Base-by-base conservation (phyloP, 805 yeast genomes). In the Teunomyces aglyptinius region DNA sequence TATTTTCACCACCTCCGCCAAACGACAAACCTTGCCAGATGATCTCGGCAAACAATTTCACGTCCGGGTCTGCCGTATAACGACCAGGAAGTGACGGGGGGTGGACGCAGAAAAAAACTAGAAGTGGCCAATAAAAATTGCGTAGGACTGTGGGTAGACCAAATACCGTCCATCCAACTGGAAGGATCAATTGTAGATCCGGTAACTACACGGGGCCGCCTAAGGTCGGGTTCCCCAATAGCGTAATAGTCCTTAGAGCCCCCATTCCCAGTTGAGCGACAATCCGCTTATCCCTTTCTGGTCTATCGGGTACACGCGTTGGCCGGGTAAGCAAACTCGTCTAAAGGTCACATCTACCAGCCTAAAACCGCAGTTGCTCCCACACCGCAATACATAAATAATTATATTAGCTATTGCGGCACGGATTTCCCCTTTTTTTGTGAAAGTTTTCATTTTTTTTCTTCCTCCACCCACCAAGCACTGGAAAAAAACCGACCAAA, bases 401-500 rank as follows among this genome's bases (percentile, higher is more conserved):
- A 6, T 3, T n/a, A 2, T 3, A 1, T 36, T 12, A n/a, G n/a
- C 12, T 36, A 36, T 22, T 36, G 39, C 39, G 39, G 28, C 19
- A 2, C 39, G 28, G 39, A 36, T 19, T 12, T 36, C 22, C 39
- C 39, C 39, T 26, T 36, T 36, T 36, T 36, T 22, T 20, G 5
- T 26, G 28, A 36, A 13, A 7, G 26, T 36, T 36, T 36, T 19
- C 26, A 36, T 12, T 36, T 36, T 36, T 35, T 36, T 36, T 35
- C 24, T 36, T 24, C 26, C 10, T 7, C 39, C 16, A n/a, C 39
- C 39, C 39, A 36, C 39, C 39, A 36, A 36, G 28, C 39, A 36
- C 39, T 36, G 39, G 39, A 36, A 36, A 36, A 36, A 36, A 36
- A 36, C 39, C 39, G 39, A 22, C 45, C 39, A 45, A 48, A 45